phyloP scores from a whole-genome alignment of 2,329 filamentous ascomycete genomes.

The Tetracladium maxilliforme region DNA sequence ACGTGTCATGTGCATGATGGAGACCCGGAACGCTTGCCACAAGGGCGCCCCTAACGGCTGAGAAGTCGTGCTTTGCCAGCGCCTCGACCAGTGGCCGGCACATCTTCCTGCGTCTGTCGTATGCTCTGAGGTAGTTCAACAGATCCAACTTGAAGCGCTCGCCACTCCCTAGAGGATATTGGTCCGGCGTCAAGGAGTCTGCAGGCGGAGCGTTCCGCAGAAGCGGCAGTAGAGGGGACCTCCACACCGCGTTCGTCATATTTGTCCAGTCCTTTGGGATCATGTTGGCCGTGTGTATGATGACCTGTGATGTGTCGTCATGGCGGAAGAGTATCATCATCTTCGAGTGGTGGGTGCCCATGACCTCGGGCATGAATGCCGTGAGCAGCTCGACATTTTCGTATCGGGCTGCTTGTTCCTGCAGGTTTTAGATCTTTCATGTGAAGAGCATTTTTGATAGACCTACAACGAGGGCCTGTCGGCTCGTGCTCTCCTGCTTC shows the following conservation, averaged over 20 bases:
- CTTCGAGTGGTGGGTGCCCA: slow-evolving; percentile 71
- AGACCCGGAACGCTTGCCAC: slow-evolving; percentile 67
- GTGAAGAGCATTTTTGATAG: no score
- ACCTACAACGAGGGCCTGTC: slow-evolving; percentile 27
- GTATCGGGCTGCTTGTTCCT: slow-evolving; percentile 48
- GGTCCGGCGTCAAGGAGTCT: slow-evolving; percentile 2
- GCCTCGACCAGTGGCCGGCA: slow-evolving; percentile 39
- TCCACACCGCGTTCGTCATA: slow-evolving; percentile 76
- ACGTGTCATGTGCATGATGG: slow-evolving; percentile 29
- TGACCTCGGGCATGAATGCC: slow-evolving; percentile 70
- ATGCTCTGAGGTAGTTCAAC: slow-evolving; percentile 55
- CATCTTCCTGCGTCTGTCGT: slow-evolving; percentile 41
- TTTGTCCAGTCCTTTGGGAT: slow-evolving; percentile 78
- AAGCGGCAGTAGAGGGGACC: slow-evolving; percentile 53
- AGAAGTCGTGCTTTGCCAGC: slow-evolving; percentile 54
- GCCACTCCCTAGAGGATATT: slow-evolving; percentile 37
- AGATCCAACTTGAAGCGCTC: slow-evolving; percentile 62
- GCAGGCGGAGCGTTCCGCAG: slow-evolving; percentile 6
- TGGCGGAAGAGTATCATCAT: slow-evolving; percentile 75
- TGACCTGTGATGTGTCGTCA: slow-evolving; percentile 61
- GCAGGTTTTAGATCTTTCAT: background rate
- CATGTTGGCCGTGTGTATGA: slow-evolving; percentile 88
- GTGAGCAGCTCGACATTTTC: slow-evolving; percentile 55
- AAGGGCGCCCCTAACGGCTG: slow-evolving; percentile 50
- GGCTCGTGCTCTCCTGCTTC: slow-evolving; percentile 50